A percentile compares a stretch with the other conserved stretches of the same genome.
Conservation (phyloP, 352 stramenopile species). For the Pythium phragmiticola region DNA sequence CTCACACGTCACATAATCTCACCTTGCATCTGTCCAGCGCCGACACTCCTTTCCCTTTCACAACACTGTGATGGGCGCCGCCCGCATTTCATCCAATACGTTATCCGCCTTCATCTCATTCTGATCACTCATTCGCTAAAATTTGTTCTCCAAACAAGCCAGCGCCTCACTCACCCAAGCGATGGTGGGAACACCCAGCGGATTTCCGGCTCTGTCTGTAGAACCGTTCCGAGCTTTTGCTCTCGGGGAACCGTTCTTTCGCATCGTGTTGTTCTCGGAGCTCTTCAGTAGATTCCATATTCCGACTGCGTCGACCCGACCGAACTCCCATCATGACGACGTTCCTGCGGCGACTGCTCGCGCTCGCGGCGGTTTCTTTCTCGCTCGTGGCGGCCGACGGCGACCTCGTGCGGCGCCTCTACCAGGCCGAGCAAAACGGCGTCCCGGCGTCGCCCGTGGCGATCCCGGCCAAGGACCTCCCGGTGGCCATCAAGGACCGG, state of each 20-base stretch:
- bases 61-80: neutral
- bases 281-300: neutral
- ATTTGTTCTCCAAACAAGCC: neutral
- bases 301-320: neutral
- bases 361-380: neutral
- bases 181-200: too few species aligned
- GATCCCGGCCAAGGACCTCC: conserved; percentile 37
- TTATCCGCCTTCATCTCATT: too few species aligned
- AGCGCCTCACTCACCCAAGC: neutral
- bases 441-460: conserved; percentile 28
- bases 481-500: conserved; percentile 28
- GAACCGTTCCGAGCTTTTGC: neutral
- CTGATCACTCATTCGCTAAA: neutral
- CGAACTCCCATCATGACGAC: neutral
- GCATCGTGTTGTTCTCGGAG: neutral
- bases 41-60: neutral
- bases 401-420: conserved; percentile 59
- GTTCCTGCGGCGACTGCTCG: neutral
- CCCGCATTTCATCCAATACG: neutral
- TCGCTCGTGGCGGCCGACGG: conserved; percentile 22
- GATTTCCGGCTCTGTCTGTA: conserved; percentile 1
- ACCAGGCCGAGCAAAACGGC: conserved; percentile 36
- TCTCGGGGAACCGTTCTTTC: neutral
- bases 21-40: neutral
- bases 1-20: neutral